Evolutionary conservation across 2,329 filamentous ascomycete species (phyloP), one percentile per base, ranked within the genome.

Genomic region (Calonectria pseudoturangicola): DNA sequence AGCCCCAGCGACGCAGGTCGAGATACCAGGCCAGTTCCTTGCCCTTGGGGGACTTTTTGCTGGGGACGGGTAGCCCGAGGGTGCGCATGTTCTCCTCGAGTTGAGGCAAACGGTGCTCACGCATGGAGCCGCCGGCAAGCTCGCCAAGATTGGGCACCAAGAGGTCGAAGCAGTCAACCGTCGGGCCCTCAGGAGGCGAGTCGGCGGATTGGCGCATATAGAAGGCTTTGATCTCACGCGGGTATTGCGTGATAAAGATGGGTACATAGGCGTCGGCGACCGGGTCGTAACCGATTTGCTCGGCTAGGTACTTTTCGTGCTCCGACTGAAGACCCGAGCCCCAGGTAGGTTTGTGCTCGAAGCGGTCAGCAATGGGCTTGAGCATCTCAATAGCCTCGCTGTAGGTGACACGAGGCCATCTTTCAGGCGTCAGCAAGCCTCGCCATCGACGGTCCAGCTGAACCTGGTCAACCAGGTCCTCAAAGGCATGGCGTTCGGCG

Each of bases 211-310:
- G 84, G 50, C 83, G 85, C 88, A 89, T 89, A 83, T 89, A 99
- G 85, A 98, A 99, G 13, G 96, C 95, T 85, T 99, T 99, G 82
- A 97, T 92, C 60, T 88, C 87, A 76, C 91, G 91, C n/a, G 97
- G 97, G 82, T 98, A 99, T 83, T 98, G 89, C 16, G 96, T 98
- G 75, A 99, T 92, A 82, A 98, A 98, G 54, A 98, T 89, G 9
- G 97, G 97, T 60, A 89, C 86, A 76, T 83, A 83, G 48, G 86
- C 86, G 36, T 86, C 84, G 58, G 85, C 85, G n/a, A 86, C 84
- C 64, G 83, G 74, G 68, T 85, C 81, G 60, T 85, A 86, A 30
- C 92, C 92, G 54, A 96, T 81, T 30, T 86, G 86, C 66, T 91
- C 88, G 60, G 97, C 95, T 67, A 99, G 89, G 82, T 92, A 98